Evolutionary conservation across 768 basidiomycete genomes (phyloP).

Genomic region (Chlorophyllum brunneum): DNA sequence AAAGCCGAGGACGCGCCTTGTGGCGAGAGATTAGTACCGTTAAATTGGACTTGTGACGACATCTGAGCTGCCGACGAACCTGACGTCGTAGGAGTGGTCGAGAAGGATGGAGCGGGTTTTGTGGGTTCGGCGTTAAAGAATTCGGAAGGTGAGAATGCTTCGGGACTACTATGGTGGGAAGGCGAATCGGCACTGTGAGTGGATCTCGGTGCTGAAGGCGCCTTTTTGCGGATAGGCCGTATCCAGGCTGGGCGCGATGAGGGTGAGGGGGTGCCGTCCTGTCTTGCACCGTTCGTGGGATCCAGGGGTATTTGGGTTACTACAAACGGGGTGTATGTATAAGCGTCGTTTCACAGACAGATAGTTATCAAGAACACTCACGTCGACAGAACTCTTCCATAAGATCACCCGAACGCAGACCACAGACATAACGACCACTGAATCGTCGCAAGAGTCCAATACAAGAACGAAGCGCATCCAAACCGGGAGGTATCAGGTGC

Average conservation of each 20-base stretch:
- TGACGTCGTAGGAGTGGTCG: slow-evolving; percentile 19
- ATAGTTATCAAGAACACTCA: slow-evolving; percentile 27
- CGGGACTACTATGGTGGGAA: slow-evolving; percentile 55
- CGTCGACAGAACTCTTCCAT: slow-evolving; percentile 95
- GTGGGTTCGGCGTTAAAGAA: slow-evolving; percentile 51
- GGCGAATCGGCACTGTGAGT: slow-evolving; percentile 40
- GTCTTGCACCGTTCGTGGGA: slow-evolving; percentile 35
- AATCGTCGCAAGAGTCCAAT: slow-evolving; percentile 85
- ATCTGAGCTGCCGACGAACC: slow-evolving; percentile 14
- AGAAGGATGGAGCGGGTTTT: slow-evolving; percentile 25
- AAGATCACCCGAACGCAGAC: slow-evolving; percentile 84
- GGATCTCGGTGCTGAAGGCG: slow-evolving; percentile 44
- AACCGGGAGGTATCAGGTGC: slow-evolving; percentile 72
- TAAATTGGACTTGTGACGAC: slow-evolving; percentile 8
- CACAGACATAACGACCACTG: slow-evolving; percentile 90
- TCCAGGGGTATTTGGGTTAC: slow-evolving; percentile 88
- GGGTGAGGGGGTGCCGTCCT: slow-evolving; percentile 41
- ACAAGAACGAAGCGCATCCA: slow-evolving; percentile 85
- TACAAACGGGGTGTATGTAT: slow-evolving; percentile 26
- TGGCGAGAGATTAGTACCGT: slow-evolving; percentile 17
- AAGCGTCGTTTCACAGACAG: neutral
- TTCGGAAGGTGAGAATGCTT: slow-evolving; percentile 61
- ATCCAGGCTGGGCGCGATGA: slow-evolving; percentile 77
- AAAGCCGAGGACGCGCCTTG: slow-evolving; percentile 21
- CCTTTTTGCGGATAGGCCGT: slow-evolving; percentile 81